Conservation (phyloP, 176 grass and related monocot genomes). For the Ananas comosus region DNA sequence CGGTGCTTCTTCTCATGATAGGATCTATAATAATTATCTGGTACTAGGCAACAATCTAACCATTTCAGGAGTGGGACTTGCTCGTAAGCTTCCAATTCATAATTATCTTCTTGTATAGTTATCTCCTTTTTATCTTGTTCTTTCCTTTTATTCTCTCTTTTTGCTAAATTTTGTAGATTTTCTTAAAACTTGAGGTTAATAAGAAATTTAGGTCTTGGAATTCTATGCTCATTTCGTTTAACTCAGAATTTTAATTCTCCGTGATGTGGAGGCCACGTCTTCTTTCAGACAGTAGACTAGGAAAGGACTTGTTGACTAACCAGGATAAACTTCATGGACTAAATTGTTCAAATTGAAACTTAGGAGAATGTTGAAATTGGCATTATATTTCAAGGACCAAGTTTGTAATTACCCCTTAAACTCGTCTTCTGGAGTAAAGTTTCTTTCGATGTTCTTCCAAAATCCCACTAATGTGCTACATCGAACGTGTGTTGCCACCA, state of each 20-base stretch:
- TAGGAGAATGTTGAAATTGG: too few species aligned
- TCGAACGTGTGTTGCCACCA: not conserved
- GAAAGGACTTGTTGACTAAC: too few species aligned
- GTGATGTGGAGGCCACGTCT: too few species aligned
- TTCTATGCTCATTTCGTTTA: too few species aligned
- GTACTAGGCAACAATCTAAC: constrained; percentile 86
- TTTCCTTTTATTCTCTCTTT: not conserved
- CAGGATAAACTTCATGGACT: too few species aligned
- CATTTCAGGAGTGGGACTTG: constrained; percentile 85
- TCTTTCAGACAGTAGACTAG: too few species aligned
- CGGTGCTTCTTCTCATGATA: constrained; percentile 91
- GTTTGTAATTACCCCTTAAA: not conserved
- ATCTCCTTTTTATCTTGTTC: too few species aligned
- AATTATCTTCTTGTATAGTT: not conserved
- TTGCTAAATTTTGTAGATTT: not conserved
- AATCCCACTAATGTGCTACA: not conserved
- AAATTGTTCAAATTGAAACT: too few species aligned
- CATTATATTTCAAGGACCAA: not conserved
- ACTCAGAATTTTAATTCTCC: too few species aligned
- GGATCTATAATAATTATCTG: constrained; percentile 75
- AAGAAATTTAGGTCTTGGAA: too few species aligned
- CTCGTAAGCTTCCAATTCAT: constrained; percentile 49
- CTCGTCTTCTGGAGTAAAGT: not conserved
- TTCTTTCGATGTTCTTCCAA: not conserved
- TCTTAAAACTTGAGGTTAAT: not conserved